Evolutionary conservation across 108 stramenopile species (phyloP).

Genomic region (Conticribra weissflogii): DNA sequence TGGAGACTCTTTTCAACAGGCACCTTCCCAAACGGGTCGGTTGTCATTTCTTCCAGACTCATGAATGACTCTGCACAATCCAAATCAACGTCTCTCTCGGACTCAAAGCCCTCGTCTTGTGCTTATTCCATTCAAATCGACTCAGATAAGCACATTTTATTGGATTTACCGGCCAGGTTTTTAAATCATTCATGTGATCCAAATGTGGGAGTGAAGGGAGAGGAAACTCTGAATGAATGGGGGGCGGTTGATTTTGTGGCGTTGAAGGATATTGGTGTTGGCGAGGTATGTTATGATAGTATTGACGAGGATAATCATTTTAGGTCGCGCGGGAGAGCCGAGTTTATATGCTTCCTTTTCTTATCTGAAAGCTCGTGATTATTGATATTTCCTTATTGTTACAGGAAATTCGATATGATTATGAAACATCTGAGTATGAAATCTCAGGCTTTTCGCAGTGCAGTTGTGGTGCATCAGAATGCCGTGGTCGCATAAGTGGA

Average conservation of each 20-base stretch:
- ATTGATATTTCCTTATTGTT: background rate
- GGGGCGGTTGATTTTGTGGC: conserved; percentile 65
- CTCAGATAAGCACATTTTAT: conserved; percentile 49
- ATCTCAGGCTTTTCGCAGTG: no score
- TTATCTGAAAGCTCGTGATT: no score
- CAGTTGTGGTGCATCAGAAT: no score
- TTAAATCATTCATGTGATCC: conserved; percentile 70
- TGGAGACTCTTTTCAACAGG: conserved; percentile 24
- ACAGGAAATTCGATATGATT: conserved; percentile 11
- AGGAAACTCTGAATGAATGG: conserved; percentile 27
- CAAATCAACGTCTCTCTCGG: background rate
- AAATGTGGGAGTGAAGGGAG: conserved; percentile 53
- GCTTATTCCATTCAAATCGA: conserved; percentile 54
- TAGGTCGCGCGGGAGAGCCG: no score
- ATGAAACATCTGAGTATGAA: no score
- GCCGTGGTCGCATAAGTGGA: no score
- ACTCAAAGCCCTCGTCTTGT: conserved; percentile 17
- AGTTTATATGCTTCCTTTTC: no score
- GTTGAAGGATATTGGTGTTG: conserved; percentile 40
- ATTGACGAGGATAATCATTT: background rate
- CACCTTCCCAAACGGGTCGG: conserved; percentile 5
- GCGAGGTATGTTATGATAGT: conserved; percentile 29
- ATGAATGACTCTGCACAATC: background rate
- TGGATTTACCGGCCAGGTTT: conserved; percentile 62
- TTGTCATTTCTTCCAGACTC: conserved; percentile 29